A percentile compares a stretch with the other conserved stretches of the same genome.
Conservation (phyloP, 176 grass and related monocot genomes). For the Musa troglodytarum region DNA sequence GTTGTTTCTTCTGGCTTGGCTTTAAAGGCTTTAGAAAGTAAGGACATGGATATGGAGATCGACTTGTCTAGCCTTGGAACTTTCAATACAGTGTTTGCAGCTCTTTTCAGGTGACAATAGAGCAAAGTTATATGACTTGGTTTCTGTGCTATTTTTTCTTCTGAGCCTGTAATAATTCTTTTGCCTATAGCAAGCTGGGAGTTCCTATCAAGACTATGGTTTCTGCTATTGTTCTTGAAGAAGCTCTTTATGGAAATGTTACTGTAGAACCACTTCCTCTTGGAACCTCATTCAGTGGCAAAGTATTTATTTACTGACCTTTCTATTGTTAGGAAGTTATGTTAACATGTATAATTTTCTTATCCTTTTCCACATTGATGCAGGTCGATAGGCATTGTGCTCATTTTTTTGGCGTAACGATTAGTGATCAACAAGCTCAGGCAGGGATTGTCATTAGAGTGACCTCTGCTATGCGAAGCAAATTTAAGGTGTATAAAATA, state of each 20-base stretch:
- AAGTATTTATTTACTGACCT: conserved; percentile 40
- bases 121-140: conserved; percentile 17
- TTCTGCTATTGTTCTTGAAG: conserved; percentile 85
- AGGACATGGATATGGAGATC: conserved; percentile 99
- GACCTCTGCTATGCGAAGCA: conserved; percentile 76
- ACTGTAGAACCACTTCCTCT: conserved; percentile 84
- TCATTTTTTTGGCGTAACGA: conserved; percentile 98
- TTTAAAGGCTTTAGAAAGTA: conserved; percentile 72
- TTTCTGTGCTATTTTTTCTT: conserved; percentile 15
- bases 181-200: conserved; percentile 71
- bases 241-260: conserved; percentile 88
- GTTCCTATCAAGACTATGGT: conserved; percentile 98
- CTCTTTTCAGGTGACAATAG: conserved; percentile 85
- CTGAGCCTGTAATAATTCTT: conserved; percentile 6
- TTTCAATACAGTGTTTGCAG: conserved; percentile 98
- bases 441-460: conserved; percentile 87
- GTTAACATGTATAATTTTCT: conserved; percentile 9
- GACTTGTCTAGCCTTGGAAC: conserved; percentile 99
- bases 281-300: conserved; percentile 67
- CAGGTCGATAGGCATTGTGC: conserved; percentile 97
- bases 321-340: not conserved
- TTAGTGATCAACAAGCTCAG: conserved; percentile 85
- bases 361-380: conserved; percentile 20
- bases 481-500: conserved; percentile 75
- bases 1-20: conserved; percentile 16